These are phyloP conservation scores for Macrolepiota dolichaula DNA, from an alignment of 768 basidiomycete genomes.

Conservation along the genomic window DNA sequence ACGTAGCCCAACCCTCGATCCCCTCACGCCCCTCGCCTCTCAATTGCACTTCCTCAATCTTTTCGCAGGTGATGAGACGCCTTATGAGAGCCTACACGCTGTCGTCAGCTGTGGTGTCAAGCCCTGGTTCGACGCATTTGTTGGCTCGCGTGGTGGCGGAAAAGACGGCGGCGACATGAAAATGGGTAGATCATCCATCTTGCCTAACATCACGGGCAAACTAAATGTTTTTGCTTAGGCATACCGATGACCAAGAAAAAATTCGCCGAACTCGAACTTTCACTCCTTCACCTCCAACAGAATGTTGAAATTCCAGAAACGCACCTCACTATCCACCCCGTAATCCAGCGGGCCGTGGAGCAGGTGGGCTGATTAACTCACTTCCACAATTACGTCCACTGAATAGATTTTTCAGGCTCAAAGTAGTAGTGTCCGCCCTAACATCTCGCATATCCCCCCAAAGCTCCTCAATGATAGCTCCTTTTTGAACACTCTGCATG, in stretches of 20 bases:
- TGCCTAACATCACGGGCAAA: not conserved
- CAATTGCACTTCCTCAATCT: not conserved
- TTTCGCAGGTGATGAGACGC: slow-evolving; percentile 59
- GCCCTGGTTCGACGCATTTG: slow-evolving; percentile 98
- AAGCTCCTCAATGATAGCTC: slow-evolving; percentile 80
- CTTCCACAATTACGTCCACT: not conserved
- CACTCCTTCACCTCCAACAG: slow-evolving; percentile 92
- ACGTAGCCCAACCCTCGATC: not conserved
- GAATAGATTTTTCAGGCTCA: slow-evolving; percentile 33
- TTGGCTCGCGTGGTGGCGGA: slow-evolving; percentile 72
- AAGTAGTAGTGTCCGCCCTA: slow-evolving; percentile 57
- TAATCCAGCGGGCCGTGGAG: slow-evolving; percentile 85
- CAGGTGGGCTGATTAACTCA: slow-evolving; percentile 31
- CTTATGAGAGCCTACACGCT: slow-evolving; percentile 94
- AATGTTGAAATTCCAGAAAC: slow-evolving; percentile 99
- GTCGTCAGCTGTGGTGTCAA: slow-evolving; percentile 95
- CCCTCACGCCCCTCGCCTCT: not conserved
- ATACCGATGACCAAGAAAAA: slow-evolving; percentile 99
- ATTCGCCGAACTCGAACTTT: slow-evolving; percentile 88
- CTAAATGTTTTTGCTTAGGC: slow-evolving; percentile 27
- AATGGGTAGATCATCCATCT: slow-evolving; percentile 16
- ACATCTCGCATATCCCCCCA: slow-evolving; percentile 68
- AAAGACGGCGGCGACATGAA: slow-evolving; percentile 65
- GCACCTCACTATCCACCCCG: slow-evolving; percentile 81
- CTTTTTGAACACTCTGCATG: slow-evolving; percentile 91